These are phyloP conservation scores for Solanum hybrid DNA, from an alignment of 305 asterid genomes.

Conservation along the genomic window DNA sequence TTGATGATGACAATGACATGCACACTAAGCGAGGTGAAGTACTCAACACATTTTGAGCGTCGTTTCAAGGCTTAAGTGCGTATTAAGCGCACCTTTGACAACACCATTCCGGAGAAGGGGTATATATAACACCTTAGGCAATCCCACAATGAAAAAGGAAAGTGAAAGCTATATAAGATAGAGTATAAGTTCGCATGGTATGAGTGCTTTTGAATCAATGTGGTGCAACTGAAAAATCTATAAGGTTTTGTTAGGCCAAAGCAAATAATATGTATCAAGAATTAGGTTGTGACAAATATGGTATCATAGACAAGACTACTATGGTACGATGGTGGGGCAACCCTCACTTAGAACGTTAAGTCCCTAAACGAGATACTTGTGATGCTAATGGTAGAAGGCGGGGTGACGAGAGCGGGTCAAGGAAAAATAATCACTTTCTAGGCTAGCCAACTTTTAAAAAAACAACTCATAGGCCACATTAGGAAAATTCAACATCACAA, in stretches of 20 bases:
- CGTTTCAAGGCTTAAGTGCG: neutral
- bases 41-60: neutral
- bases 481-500: neutral
- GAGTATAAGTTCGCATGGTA: neutral
- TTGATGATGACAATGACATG: neutral
- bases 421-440: neutral
- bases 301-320: neutral
- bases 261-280: neutral
- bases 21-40: neutral
- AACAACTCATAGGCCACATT: neutral
- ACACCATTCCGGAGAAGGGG: neutral
- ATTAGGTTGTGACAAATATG: neutral
- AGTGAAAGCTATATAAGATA: neutral
- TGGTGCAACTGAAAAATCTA: neutral
- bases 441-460: neutral
- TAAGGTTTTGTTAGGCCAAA: neutral
- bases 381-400: neutral
- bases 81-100: neutral
- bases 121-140: neutral
- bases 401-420: neutral
- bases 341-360: neutral
- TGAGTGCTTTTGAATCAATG: neutral
- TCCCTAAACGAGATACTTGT: neutral
- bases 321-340: neutral
- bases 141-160: neutral